phyloP scores from a whole-genome alignment of 2,329 filamentous ascomycete genomes.

The Lachnellula arida region DNA sequence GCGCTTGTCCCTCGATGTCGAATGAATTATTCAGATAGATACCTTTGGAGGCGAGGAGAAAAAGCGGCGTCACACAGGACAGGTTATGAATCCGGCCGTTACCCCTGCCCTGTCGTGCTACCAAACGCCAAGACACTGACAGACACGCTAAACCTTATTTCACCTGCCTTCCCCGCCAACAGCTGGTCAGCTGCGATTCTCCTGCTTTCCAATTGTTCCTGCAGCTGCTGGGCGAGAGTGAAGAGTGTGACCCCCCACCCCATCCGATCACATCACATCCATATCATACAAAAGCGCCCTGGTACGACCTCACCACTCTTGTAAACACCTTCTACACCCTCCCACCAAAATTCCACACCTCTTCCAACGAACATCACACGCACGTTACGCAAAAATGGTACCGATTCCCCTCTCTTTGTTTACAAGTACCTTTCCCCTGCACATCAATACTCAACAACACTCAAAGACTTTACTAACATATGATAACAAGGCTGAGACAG shows the following conservation, averaged over 20 bases:
- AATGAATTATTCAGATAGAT: not conserved
- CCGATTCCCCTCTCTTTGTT: slow-evolving; percentile 16
- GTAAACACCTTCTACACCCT: slow-evolving; percentile 8
- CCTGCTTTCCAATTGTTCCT: not conserved
- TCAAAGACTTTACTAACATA: slow-evolving; percentile 12
- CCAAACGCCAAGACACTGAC: not conserved
- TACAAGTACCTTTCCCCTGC: slow-evolving; percentile 7
- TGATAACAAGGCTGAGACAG: slow-evolving; percentile 60
- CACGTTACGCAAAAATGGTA: slow-evolving; percentile 23
- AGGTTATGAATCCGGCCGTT: not conserved
- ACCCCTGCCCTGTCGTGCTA: not conserved
- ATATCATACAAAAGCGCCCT: not conserved
- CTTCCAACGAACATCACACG: slow-evolving; percentile 1
- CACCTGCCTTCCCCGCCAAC: not conserved
- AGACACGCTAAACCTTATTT: not conserved
- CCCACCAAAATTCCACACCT: not conserved
- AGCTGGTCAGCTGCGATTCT: not conserved
- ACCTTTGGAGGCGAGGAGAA: not conserved
- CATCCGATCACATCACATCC: not conserved
- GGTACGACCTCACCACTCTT: slow-evolving; percentile 8
- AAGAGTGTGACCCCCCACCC: not conserved
- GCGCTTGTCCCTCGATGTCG: not conserved
- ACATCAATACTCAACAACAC: not conserved
- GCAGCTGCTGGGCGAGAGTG: not conserved
- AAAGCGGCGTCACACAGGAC: not conserved